Evolutionary conservation across 352 stramenopile genomes (phyloP).

Genomic region (Globisporangium sylvaticum): DNA sequence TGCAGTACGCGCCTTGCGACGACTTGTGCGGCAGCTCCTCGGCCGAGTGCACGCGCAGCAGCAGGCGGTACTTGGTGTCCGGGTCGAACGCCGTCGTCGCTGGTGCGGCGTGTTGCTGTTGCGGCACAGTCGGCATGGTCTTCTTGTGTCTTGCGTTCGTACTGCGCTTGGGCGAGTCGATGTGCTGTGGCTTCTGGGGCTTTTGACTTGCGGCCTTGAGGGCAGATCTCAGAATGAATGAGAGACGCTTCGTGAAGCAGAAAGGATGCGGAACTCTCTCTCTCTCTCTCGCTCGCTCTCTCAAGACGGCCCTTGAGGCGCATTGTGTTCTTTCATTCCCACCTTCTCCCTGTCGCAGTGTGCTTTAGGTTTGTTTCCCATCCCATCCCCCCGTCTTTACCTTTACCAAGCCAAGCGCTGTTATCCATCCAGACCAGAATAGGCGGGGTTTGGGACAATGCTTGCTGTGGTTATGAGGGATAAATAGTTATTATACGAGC

Average conservation of each 20-base stretch:
- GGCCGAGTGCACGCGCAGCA: slow-evolving; percentile 65
- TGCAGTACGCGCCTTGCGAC: slow-evolving; percentile 55
- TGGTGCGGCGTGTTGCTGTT: not conserved
- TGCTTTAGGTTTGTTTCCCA: not conserved
- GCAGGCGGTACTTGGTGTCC: slow-evolving; percentile 33
- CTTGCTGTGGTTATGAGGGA: too few species aligned
- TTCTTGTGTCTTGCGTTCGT: not conserved
- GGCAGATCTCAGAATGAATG: slow-evolving; percentile 10
- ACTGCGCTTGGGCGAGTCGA: not conserved
- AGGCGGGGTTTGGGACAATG: too few species aligned
- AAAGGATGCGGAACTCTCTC: too few species aligned
- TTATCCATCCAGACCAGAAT: too few species aligned
- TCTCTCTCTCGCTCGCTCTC: not conserved
- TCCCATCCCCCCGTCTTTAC: not conserved
- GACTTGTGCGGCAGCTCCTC: slow-evolving; percentile 34
- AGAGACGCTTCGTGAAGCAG: not conserved
- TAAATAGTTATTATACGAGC: too few species aligned
- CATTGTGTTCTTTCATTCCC: not conserved
- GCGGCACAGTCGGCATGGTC: not conserved
- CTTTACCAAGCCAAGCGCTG: too few species aligned
- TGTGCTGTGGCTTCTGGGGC: not conserved
- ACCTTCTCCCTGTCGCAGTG: not conserved
- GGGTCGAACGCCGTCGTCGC: slow-evolving; percentile 10
- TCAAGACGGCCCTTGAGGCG: not conserved
- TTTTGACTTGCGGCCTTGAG: slow-evolving; percentile 1